A percentile compares a stretch with the other conserved stretches of the same genome.
phyloP scores from a whole-genome alignment of 139 green algal species.

The Micromonas pusilla region DNA sequence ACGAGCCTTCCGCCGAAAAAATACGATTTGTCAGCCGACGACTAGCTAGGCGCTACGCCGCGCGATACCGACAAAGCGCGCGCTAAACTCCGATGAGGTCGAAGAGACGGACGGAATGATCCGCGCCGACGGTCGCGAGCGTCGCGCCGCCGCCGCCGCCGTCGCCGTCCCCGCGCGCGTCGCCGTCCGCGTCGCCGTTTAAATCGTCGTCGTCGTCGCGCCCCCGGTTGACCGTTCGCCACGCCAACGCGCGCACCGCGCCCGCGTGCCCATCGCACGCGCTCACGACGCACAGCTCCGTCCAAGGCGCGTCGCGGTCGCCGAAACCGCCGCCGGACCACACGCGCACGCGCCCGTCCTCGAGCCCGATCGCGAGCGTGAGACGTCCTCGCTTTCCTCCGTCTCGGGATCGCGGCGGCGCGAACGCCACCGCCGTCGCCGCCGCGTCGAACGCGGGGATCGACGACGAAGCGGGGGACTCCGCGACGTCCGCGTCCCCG shows the following conservation, averaged over 20 bases:
- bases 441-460: not conserved
- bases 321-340: conserved; percentile 28
- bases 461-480: not conserved
- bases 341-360: conserved; percentile 57
- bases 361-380: conserved; percentile 57
- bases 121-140: not conserved
- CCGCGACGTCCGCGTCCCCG: not conserved
- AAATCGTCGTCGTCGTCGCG: not conserved
- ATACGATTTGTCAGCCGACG: too few species aligned
- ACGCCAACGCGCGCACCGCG: conserved; percentile 52
- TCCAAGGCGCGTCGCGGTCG: too few species aligned
- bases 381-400: not conserved
- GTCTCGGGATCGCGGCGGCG: not conserved
- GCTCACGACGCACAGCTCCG: conserved; percentile 40
- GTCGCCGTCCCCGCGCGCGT: not conserved
- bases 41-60: too few species aligned
- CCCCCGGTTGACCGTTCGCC: conserved; percentile 29
- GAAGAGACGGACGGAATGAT: not conserved
- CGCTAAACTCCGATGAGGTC: not conserved
- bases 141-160: not conserved
- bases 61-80: not conserved
- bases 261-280: conserved; percentile 41
- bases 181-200: not conserved
- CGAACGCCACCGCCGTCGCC: not conserved
- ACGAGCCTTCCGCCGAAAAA: too few species aligned